phyloP scores from a whole-genome alignment of 305 asterid species.

The Fraxinus greggii region DNA sequence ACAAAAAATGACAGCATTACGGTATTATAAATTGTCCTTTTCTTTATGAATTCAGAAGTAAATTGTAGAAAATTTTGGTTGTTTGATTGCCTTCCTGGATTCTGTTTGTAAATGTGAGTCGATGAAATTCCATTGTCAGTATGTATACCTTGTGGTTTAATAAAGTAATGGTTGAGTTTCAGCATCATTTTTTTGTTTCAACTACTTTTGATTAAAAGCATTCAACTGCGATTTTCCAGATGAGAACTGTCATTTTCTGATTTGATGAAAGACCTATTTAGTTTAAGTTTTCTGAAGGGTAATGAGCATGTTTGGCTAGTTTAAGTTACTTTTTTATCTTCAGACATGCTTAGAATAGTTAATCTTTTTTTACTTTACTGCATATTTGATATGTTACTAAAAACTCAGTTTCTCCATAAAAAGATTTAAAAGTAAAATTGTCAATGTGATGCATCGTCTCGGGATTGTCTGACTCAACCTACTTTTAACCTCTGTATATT shows the following conservation, averaged over 20 bases:
- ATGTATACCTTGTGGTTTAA: constrained; percentile 26
- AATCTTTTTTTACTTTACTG: background rate
- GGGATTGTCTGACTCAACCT: background rate
- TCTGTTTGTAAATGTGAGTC: constrained; percentile 21
- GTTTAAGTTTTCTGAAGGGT: background rate
- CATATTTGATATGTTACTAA: background rate
- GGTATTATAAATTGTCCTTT: constrained; percentile 28
- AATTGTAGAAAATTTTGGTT: background rate
- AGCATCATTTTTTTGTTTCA: constrained; percentile 45
- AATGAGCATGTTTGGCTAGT: background rate
- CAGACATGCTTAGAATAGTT: background rate
- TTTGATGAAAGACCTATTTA: constrained; percentile 21
- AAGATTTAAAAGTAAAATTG: background rate
- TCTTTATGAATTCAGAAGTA: background rate
- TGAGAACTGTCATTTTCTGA: constrained; percentile 4
- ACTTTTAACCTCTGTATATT: background rate
- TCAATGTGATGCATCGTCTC: background rate
- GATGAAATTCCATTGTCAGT: constrained; percentile 29
- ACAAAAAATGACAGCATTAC: constrained; percentile 32
- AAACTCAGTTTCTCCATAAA: background rate
- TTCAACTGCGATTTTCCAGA: constrained; percentile 17
- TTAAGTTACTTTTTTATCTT: background rate
- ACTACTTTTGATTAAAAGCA: constrained; percentile 30
- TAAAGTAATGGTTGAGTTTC: constrained; percentile 47
- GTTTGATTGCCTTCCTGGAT: constrained; percentile 15